Conservation (phyloP, 2,329 filamentous ascomycete species). For the Cladosporium sp. region DNA sequence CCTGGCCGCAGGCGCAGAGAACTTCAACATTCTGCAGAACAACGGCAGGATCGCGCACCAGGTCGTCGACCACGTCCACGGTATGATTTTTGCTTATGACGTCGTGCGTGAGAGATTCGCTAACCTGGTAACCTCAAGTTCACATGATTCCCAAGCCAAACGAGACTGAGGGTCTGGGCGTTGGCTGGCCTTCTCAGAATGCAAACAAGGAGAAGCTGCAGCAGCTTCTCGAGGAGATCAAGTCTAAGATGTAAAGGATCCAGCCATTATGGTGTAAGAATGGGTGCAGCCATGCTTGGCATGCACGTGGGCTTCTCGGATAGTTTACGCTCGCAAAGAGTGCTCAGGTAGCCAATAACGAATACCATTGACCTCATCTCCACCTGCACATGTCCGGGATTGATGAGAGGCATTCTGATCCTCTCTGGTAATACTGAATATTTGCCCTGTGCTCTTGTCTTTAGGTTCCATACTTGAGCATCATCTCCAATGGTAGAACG, state of each 20-base stretch:
- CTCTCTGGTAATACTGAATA: too few species aligned
- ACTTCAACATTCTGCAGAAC: conserved; percentile 96
- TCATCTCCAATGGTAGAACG: too few species aligned
- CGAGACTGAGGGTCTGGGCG: conserved; percentile 68
- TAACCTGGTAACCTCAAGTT: conserved; percentile 62
- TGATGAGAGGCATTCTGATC: too few species aligned
- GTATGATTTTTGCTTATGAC: background rate
- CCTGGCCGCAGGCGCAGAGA: conserved; percentile 63
- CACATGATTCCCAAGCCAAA: conserved; percentile 98
- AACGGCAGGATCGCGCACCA: conserved; percentile 91
- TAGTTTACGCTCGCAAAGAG: too few species aligned
- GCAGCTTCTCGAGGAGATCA: conserved; percentile 74
- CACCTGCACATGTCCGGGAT: too few species aligned
- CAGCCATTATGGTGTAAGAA: conserved; percentile 1
- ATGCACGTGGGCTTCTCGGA: background rate
- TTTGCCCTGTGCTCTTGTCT: too few species aligned
- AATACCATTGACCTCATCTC: too few species aligned
- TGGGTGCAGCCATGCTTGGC: conserved; percentile 1
- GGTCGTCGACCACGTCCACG: conserved; percentile 76
- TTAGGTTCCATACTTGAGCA: too few species aligned
- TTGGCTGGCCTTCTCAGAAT: conserved; percentile 72
- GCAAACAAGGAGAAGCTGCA: conserved; percentile 80
- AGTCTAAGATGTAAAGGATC: conserved; percentile 68
- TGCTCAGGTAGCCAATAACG: too few species aligned
- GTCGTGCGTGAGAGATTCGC: background rate